Conservation (phyloP, 208 protist species). For the Leishmania turanica region DNA sequence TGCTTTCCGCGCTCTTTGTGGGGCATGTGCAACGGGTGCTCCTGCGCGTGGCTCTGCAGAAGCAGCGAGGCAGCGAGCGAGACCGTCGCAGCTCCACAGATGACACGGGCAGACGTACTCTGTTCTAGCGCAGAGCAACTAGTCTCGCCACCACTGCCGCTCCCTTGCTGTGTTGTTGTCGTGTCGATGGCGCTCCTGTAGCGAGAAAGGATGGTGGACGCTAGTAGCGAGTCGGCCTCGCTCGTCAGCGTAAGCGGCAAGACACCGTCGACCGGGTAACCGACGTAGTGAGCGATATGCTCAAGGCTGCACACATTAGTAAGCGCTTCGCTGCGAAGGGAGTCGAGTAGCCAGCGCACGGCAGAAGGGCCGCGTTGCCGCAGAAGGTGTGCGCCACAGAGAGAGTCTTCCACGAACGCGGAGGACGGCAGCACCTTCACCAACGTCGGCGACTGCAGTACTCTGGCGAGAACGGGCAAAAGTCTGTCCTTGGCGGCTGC, state of each 20-base stretch:
- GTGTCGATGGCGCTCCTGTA: background rate
- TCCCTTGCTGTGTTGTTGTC: too few species aligned
- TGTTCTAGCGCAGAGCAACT: background rate
- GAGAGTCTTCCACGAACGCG: background rate
- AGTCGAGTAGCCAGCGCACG: background rate
- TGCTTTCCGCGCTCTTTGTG: background rate
- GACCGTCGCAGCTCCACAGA: background rate
- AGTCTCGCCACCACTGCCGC: background rate
- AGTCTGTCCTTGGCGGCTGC: background rate
- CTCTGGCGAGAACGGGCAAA: background rate
- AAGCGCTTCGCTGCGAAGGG: background rate
- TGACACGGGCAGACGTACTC: background rate
- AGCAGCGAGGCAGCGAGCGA: slow-evolving; percentile 9
- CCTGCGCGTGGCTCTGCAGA: background rate
- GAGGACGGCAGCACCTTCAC: background rate
- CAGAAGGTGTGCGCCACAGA: background rate
- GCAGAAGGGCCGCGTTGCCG: background rate
- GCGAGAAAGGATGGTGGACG: background rate
- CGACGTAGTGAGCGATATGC: slow-evolving; percentile 16
- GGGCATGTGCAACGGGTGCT: background rate
- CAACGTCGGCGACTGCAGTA: background rate
- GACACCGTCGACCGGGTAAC: slow-evolving; percentile 2
- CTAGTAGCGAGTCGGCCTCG: background rate
- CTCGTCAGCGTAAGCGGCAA: background rate
- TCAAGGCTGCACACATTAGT: slow-evolving; percentile 6